phyloP scores from a whole-genome alignment of 352 stramenopile species.

The Pythium volutum region DNA sequence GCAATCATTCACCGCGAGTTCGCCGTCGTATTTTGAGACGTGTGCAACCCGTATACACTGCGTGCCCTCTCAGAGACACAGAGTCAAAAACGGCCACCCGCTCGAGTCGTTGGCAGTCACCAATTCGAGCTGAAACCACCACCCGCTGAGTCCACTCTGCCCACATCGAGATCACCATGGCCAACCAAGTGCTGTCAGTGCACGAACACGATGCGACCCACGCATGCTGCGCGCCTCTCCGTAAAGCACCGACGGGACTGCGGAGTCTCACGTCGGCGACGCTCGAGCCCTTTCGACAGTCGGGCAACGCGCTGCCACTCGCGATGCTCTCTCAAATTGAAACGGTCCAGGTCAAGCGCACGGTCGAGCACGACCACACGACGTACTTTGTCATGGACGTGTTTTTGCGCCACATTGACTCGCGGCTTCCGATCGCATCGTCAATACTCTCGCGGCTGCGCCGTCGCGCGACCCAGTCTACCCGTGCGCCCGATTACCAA shows the following conservation, averaged over 20 bases:
- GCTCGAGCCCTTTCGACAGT: constrained; percentile 47
- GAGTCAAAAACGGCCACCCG: not conserved
- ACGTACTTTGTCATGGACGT: constrained; percentile 61
- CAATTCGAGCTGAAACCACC: constrained; percentile 9
- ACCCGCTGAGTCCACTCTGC: not conserved
- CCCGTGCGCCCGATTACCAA: constrained; percentile 43
- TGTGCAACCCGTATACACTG: too few relatives aligned
- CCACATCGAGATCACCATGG: too few relatives aligned
- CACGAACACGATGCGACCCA: not conserved
- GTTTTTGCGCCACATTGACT: constrained; percentile 38
- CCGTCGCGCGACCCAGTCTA: not conserved
- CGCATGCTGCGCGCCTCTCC: not conserved
- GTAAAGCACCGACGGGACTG: not conserved
- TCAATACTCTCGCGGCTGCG: constrained; percentile 19
- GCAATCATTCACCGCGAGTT: not conserved
- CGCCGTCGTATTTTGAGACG: not conserved
- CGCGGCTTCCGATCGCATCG: constrained; percentile 21
- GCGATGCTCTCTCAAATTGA: constrained; percentile 52
- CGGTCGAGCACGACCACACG: constrained; percentile 41
- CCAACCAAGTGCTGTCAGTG: not conserved
- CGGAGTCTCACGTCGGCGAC: constrained; percentile 23
- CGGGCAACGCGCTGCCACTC: constrained; percentile 52
- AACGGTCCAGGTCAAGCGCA: constrained; percentile 40
- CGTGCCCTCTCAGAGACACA: not conserved
- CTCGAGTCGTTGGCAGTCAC: not conserved